Conservation (phyloP, 1,284 basidiomycete genomes). For the Cutaneotrichosporon cavernicola region DNA sequence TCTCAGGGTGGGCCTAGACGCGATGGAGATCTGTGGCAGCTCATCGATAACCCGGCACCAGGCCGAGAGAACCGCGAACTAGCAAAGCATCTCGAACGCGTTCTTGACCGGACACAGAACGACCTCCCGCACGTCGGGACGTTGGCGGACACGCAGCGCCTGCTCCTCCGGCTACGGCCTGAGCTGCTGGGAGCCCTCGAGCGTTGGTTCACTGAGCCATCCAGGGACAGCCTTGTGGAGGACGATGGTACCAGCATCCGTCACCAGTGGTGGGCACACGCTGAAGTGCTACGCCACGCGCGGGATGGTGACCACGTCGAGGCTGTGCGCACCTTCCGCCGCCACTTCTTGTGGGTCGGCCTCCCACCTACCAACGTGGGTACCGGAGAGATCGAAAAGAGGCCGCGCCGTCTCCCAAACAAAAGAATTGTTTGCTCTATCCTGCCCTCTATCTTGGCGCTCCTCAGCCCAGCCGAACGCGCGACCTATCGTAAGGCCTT, state of each 20-base stretch:
- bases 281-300: conserved; percentile 32
- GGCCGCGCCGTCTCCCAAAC: conserved; percentile 25
- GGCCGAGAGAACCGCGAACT: neutral
- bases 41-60: neutral
- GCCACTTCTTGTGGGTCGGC: conserved; percentile 38
- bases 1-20: neutral
- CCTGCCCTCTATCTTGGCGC: conserved; percentile 32
- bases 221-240: neutral
- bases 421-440: conserved; percentile 32
- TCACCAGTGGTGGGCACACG: conserved; percentile 33
- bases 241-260: conserved; percentile 14
- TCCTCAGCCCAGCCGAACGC: conserved; percentile 17
- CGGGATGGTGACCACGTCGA: conserved; percentile 23
- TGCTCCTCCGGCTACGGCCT: conserved; percentile 17
- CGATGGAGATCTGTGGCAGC: neutral
- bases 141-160: conserved; percentile 24
- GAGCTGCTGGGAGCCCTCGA: conserved; percentile 22
- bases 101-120: conserved; percentile 5
- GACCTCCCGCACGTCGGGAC: conserved; percentile 16
- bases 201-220: conserved; percentile 16
- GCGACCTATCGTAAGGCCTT: conserved; percentile 26
- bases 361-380: conserved; percentile 23
- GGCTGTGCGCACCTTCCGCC: conserved; percentile 30
- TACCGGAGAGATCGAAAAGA: neutral
- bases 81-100: neutral